Conservation (phyloP, 1,284 basidiomycete species). For the Apiotrichum mycotoxinovorans region DNA sequence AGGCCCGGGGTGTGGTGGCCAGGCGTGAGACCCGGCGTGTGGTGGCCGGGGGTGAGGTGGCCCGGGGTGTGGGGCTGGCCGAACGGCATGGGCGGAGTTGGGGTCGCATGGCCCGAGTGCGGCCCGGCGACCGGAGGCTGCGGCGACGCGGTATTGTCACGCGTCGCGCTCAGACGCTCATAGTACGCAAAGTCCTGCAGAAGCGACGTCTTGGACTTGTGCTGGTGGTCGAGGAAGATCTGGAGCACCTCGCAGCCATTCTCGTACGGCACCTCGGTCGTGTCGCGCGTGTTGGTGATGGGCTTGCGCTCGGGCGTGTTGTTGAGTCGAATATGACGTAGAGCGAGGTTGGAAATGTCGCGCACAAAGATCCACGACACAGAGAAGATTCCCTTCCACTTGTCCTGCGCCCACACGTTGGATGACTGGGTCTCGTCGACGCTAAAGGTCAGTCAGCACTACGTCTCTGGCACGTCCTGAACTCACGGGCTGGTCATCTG, state of each 20-base stretch:
- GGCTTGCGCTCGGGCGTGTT: slow-evolving; percentile 96
- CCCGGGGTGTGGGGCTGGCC: not conserved
- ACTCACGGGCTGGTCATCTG: slow-evolving; percentile 81
- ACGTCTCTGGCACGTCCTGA: slow-evolving; percentile 5
- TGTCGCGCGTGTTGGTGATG: slow-evolving; percentile 75
- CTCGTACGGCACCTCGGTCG: slow-evolving; percentile 81
- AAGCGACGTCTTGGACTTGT: slow-evolving; percentile 72
- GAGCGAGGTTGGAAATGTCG: slow-evolving; percentile 76
- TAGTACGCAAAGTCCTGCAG: slow-evolving; percentile 93
- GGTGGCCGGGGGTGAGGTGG: too few species aligned
- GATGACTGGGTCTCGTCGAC: slow-evolving; percentile 53
- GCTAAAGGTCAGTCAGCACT: slow-evolving; percentile 19
- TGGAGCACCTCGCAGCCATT: slow-evolving; percentile 90
- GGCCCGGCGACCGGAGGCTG: not conserved
- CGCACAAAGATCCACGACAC: slow-evolving; percentile 93
- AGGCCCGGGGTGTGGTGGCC: too few species aligned
- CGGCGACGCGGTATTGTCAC: slow-evolving; percentile 1
- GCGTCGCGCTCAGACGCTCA: slow-evolving; percentile 52
- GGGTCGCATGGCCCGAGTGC: slow-evolving; percentile 4
- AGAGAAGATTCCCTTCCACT: slow-evolving; percentile 97
- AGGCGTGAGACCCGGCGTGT: too few species aligned
- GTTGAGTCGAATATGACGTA: slow-evolving; percentile 54
- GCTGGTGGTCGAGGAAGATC: slow-evolving; percentile 84
- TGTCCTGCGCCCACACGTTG: slow-evolving; percentile 95
- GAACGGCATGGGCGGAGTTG: not conserved